Base-by-base conservation (phyloP, 768 basidiomycete genomes). In the Cubamyces lactineus region DNA sequence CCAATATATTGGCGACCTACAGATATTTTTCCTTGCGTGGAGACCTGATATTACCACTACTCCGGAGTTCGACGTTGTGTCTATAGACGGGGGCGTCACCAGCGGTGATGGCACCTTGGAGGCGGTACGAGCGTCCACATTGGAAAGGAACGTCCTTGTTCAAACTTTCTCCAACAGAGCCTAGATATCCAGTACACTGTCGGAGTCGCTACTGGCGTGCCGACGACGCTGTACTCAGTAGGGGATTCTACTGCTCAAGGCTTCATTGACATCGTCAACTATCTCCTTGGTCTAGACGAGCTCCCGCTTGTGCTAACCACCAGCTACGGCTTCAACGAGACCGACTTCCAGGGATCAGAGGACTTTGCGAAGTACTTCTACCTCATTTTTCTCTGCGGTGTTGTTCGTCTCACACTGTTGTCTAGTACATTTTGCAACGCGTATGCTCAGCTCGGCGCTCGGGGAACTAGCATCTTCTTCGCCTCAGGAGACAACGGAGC, bases 401-500 rank as follows among this genome's bases (percentile, higher is more conserved):
- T 34, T 34, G 8, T 11, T 11, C 6, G 9, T 9, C 34, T 6
- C 34, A 11, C 9, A 26, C 17, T 6, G 16, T 7, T 24, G 45
- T 56, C 19, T 54, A 75, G 72, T 49, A 61, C 60, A 12, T 57
- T 78, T 26, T 78, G 74, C 67, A 74, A 75, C 53, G 70, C 68
- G 12, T 75, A 74, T 58, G 65, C 67, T 42, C 72, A 73, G 61
- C 71, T 78, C 30, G 74, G 74, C 39, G 72, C 74, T 15, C 72
- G 72, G 39, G 76, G 77, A n/a, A 66, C 69, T 13, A 74, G 72
- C 11, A 64, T 77, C 60, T 62, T 78, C 24, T 76, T 76, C 67
- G 70, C 73, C 0, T 75, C 77, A 6, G 77, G 77, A 40, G 75
- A 77, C 59, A 74, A 72, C 28, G 76, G 76, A 46, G 74, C 75